phyloP scores from a whole-genome alignment of 208 protist species.

The Phytomonas serpens region DNA sequence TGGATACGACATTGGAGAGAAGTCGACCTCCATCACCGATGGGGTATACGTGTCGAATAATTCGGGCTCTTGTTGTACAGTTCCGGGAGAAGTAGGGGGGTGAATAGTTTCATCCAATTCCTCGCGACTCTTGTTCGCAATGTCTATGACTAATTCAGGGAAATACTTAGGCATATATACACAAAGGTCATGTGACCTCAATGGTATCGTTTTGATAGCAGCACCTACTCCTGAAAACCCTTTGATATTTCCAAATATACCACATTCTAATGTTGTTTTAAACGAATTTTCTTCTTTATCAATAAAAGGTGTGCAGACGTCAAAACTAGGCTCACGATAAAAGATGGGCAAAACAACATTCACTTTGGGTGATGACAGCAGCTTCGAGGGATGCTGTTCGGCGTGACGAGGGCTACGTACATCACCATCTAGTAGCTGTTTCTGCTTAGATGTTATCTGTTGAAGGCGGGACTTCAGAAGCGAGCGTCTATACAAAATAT shows the following conservation, averaged over 20 bases:
- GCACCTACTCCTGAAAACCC: neutral
- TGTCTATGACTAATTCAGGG: neutral
- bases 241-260: neutral
- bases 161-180: neutral
- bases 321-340: neutral
- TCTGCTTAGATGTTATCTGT: neutral
- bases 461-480: neutral
- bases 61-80: neutral
- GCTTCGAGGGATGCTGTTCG: neutral
- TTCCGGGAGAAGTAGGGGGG: neutral
- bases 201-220: neutral
- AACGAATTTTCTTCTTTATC: neutral
- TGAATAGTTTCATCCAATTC: neutral
- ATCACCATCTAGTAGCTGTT: neutral
- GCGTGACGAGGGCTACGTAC: neutral
- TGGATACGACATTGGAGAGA: neutral
- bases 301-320: neutral
- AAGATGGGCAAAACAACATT: neutral
- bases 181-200: neutral
- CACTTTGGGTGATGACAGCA: neutral
- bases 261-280: neutral
- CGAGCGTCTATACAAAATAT: neutral
- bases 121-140: neutral
- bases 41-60: neutral
- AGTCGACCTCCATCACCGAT: neutral